A percentile compares a stretch with the other conserved stretches of the same genome.
These are phyloP conservation scores for Ogataea hybrid DNA, from an alignment of 1,139 yeast genomes.

Conservation along the genomic window DNA sequence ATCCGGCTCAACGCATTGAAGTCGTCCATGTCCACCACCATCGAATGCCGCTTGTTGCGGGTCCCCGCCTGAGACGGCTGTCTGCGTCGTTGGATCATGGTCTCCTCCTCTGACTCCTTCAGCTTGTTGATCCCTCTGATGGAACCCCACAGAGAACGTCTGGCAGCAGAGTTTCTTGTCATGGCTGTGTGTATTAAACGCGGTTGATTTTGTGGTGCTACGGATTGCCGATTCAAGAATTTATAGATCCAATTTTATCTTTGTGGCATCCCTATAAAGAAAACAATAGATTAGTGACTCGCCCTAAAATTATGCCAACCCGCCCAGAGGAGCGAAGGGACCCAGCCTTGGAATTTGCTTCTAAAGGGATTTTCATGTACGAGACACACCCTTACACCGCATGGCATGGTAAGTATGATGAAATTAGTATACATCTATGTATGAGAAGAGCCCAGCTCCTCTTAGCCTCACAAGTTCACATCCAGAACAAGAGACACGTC, in stretches of 20 bases:
- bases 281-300: constrained; percentile 1
- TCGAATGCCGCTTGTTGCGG: constrained; percentile 12
- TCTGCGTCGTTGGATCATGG: constrained; percentile 7
- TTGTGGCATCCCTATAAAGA: constrained; percentile 4
- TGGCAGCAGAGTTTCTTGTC: constrained; percentile 16
- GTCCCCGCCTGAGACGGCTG: background rate
- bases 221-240: background rate
- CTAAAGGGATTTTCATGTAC: background rate
- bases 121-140: constrained; percentile 13
- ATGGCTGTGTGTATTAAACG: constrained; percentile 2
- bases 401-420: background rate
- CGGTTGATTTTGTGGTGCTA: background rate
- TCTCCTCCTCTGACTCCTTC: constrained; percentile 4
- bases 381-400: constrained; percentile 9
- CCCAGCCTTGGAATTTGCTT: background rate
- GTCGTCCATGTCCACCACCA: constrained; percentile 11
- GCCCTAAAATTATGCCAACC: background rate
- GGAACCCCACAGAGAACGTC: constrained; percentile 21
- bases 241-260: background rate
- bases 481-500: constrained; percentile 86
- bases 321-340: background rate
- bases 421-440: constrained; percentile 8
- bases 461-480: constrained; percentile 47
- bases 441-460: constrained; percentile 15
- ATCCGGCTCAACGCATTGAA: constrained; percentile 8